Evolutionary conservation across 306 rosid species (phyloP).

Genomic region (Medicago arabica): DNA sequence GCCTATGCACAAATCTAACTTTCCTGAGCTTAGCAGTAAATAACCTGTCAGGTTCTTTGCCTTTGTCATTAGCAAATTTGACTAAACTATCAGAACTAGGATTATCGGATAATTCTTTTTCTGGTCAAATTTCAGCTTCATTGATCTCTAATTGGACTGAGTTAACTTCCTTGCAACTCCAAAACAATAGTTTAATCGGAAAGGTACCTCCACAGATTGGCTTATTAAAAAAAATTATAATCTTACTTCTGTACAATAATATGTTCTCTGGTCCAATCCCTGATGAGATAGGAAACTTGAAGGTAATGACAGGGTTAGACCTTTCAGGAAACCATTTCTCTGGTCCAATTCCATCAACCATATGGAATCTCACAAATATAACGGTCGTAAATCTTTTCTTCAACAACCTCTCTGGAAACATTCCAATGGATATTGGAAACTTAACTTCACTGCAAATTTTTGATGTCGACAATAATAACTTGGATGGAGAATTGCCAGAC

Average conservation of each 20-base stretch:
- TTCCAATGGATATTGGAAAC: slow-evolving; percentile 64
- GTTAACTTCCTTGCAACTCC: slow-evolving; percentile 62
- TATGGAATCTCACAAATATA: slow-evolving; percentile 56
- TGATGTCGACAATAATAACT: slow-evolving; percentile 53
- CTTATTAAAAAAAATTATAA: slow-evolving; percentile 40
- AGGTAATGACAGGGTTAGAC: slow-evolving; percentile 45
- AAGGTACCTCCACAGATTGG: slow-evolving; percentile 66
- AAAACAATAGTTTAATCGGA: slow-evolving; percentile 56
- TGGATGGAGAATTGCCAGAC: slow-evolving; percentile 61
- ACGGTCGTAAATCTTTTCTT: slow-evolving; percentile 40
- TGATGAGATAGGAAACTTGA: slow-evolving; percentile 53
- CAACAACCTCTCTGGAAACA: slow-evolving; percentile 58
- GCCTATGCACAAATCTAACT: slow-evolving; percentile 59
- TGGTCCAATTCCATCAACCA: slow-evolving; percentile 54
- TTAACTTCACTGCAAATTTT: slow-evolving; percentile 47
- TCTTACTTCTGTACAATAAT: slow-evolving; percentile 49
- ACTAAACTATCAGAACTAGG: slow-evolving; percentile 41
- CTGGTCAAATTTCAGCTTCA: slow-evolving; percentile 57
- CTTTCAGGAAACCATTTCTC: slow-evolving; percentile 54
- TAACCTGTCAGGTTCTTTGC: slow-evolving; percentile 55
- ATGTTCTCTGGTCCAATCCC: slow-evolving; percentile 52
- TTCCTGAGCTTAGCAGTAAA: slow-evolving; percentile 53
- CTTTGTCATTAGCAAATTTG: slow-evolving; percentile 52
- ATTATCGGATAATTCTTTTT: slow-evolving; percentile 56
- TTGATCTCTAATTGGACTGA: slow-evolving; percentile 64